phyloP scores from a whole-genome alignment of 1,284 basidiomycete genomes.

The Vanrija sp. region DNA sequence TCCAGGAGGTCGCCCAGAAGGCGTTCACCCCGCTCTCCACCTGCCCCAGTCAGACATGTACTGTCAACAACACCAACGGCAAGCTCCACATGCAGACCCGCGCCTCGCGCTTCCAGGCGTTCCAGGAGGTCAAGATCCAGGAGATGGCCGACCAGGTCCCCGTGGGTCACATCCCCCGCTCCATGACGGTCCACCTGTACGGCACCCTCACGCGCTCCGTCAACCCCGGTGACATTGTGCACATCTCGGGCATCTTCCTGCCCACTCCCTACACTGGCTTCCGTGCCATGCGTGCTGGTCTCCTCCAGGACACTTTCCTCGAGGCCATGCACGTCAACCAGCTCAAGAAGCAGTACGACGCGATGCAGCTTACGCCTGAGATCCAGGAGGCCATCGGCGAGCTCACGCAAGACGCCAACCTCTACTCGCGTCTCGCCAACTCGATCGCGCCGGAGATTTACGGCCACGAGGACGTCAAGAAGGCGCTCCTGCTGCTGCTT shows the following conservation, averaged over 20 bases:
- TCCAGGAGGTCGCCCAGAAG: constrained; percentile 94
- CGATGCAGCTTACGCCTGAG: constrained; percentile 87
- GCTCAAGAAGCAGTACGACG: constrained; percentile 94
- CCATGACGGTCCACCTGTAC: constrained; percentile 93
- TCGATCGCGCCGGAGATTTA: constrained; percentile 97
- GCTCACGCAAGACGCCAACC: constrained; percentile 67
- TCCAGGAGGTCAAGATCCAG: constrained; percentile 98
- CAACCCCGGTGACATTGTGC: constrained; percentile 94
- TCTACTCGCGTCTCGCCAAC: constrained; percentile 64
- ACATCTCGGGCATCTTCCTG: constrained; percentile 83
- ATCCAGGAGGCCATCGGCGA: constrained; percentile 68
- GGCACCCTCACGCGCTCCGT: constrained; percentile 84
- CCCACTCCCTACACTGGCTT: constrained; percentile 87
- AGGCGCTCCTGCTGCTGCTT: constrained; percentile 86
- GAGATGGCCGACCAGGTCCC: constrained; percentile 99
- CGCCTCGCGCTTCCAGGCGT: constrained; percentile 93
- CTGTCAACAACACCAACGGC: constrained; percentile 80
- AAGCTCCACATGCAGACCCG: constrained; percentile 98
- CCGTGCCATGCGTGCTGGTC: constrained; percentile 84
- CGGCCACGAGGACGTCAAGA: constrained; percentile 96
- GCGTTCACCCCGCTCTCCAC: constrained; percentile 83
- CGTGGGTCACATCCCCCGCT: constrained; percentile 96
- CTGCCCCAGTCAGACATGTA: constrained; percentile 81
- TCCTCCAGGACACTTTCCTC: constrained; percentile 95
- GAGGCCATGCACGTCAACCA: constrained; percentile 89